Conservation (phyloP, 352 stramenopile species). For the Phytopythium sindhum region DNA sequence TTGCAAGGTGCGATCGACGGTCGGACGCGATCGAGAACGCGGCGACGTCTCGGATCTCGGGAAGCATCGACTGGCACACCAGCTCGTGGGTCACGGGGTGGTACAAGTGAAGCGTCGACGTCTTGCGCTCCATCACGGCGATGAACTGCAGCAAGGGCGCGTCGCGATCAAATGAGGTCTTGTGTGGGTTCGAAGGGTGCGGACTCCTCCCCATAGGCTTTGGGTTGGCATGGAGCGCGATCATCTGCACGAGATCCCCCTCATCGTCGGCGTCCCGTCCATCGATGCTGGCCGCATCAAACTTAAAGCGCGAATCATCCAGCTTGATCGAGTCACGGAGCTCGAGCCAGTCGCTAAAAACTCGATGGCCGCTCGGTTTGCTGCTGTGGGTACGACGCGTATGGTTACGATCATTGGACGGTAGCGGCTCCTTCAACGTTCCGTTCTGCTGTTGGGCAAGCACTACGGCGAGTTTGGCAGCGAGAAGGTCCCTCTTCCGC, state of each 20-base stretch:
- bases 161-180: conserved; percentile 3
- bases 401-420: background rate
- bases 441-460: background rate
- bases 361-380: background rate
- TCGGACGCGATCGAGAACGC: conserved; percentile 24
- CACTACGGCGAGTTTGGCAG: background rate
- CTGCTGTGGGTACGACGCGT: background rate
- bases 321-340: conserved; percentile 7
- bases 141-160: conserved; percentile 21
- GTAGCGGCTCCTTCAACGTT: background rate
- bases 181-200: conserved; percentile 7
- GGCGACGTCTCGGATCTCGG: conserved; percentile 13
- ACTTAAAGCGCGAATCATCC: background rate
- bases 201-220: conserved; percentile 13
- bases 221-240: conserved; percentile 20
- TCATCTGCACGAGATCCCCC: conserved; percentile 8
- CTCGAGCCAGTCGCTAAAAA: conserved; percentile 28
- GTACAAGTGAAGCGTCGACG: conserved; percentile 18
- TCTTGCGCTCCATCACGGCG: conserved; percentile 19
- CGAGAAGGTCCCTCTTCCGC: conserved; percentile 16
- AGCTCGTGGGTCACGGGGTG: conserved; percentile 21
- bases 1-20: conserved; percentile 15
- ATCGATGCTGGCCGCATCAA: background rate
- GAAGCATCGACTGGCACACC: conserved; percentile 22
- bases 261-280: background rate